These are phyloP conservation scores for Penicillium sp. DNA, from an alignment of 2,329 filamentous ascomycete species.

Conservation along the genomic window DNA sequence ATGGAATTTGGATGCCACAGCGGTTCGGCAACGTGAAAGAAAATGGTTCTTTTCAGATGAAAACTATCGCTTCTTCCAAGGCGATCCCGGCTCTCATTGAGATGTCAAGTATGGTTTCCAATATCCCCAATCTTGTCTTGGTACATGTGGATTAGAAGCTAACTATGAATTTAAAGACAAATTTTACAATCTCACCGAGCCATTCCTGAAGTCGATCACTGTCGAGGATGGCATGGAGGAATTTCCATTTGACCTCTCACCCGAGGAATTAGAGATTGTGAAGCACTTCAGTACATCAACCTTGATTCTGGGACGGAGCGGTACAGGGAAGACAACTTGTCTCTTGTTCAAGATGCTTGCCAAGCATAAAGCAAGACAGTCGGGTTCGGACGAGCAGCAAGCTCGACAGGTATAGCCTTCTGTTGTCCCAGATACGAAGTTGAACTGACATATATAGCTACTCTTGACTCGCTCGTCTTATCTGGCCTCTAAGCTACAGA, in stretches of 20 bases:
- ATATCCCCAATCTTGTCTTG: too few relatives aligned
- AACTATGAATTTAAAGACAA: conserved; percentile 21
- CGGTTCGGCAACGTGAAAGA: conserved; percentile 1
- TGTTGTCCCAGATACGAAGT: not conserved
- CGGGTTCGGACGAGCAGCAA: conserved; percentile 3
- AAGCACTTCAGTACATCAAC: conserved; percentile 24
- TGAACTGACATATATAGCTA: conserved; percentile 17
- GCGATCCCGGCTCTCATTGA: conserved; percentile 10
- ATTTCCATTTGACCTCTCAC: conserved; percentile 34
- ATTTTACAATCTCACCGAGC: conserved; percentile 31
- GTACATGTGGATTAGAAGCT: not conserved
- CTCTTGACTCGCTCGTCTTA: conserved; percentile 31
- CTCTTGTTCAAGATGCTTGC: conserved; percentile 31
- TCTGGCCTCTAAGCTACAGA: conserved; percentile 29
- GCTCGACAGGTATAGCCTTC: conserved; percentile 18
- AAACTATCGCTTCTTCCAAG: not conserved
- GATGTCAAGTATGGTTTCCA: conserved; percentile 14
- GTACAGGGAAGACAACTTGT: conserved; percentile 36
- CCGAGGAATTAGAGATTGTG: conserved; percentile 30
- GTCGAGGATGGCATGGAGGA: conserved; percentile 19
- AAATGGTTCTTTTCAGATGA: not conserved
- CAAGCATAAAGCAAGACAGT: conserved; percentile 22
- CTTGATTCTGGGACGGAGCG: conserved; percentile 34
- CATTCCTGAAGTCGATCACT: conserved; percentile 24
- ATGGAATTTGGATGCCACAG: conserved; percentile 15